Evolutionary conservation across 2,329 filamentous ascomycete genomes (phyloP).

Genomic region (Penicillium sp.): DNA sequence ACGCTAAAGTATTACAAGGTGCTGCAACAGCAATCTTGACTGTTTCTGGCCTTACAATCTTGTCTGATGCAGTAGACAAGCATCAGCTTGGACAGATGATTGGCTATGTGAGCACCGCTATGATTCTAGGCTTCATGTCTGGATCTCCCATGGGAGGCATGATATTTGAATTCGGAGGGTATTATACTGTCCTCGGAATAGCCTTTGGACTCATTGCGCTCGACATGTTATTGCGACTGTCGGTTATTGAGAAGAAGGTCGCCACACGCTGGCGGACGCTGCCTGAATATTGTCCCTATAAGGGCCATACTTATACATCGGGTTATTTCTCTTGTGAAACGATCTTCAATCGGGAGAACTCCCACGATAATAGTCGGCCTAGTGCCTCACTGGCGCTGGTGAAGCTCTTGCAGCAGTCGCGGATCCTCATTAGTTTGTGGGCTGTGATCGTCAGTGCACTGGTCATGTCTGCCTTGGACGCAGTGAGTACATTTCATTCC

Average conservation of each 20-base stretch:
- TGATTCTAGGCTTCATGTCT: slow-evolving; percentile 56
- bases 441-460: slow-evolving; percentile 52
- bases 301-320: slow-evolving; percentile 31
- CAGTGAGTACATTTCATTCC: slow-evolving; percentile 5
- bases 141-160: slow-evolving; percentile 60
- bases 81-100: slow-evolving; percentile 61
- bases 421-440: slow-evolving; percentile 57
- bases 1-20: slow-evolving; percentile 58
- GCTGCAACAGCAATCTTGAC: slow-evolving; percentile 60
- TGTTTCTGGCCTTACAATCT: slow-evolving; percentile 58
- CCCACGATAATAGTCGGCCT: not conserved
- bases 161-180: slow-evolving; percentile 59
- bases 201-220: slow-evolving; percentile 54
- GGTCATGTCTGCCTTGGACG: slow-evolving; percentile 54
- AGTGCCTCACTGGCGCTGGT: slow-evolving; percentile 6
- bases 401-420: slow-evolving; percentile 35
- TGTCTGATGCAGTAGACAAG: slow-evolving; percentile 58
- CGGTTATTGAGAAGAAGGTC: slow-evolving; percentile 62
- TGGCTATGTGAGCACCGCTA: slow-evolving; percentile 56
- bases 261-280: slow-evolving; percentile 35
- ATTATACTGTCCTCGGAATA: slow-evolving; percentile 58
- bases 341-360: not conserved
- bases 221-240: slow-evolving; percentile 60
- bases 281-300: slow-evolving; percentile 34
- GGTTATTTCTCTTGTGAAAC: not conserved